Base-by-base conservation (phyloP, 192 early-diverging fungal species). In the Backusella tuberculispora region DNA sequence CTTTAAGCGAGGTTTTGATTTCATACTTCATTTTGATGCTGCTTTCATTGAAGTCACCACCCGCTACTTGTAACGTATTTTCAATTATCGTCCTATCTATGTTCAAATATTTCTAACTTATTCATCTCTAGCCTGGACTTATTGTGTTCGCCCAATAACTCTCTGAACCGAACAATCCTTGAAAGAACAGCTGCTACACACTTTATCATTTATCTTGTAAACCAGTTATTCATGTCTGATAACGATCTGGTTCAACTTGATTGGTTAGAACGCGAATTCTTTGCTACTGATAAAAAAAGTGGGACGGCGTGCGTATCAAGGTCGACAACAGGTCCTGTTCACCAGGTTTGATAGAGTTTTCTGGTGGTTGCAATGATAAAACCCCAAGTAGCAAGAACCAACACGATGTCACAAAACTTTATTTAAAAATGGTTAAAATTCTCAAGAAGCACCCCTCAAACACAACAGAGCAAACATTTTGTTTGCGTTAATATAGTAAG, bases 31-130 rank as follows among this genome's bases (percentile, higher is more conserved):
- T 71, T 42, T 46, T 29, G 8, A 24, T 38, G 63, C 73, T 29
- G 73, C 80, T 44, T 21, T 26, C 26, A 40, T 56, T 63, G 72
- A 73, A 42, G 17, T 71, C 19, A 79, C 80, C 26, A 86, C 87
- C 8, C 66, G 75, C 15, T 80, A 81, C 26, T 88, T 86, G 72
- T 80, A 74, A 69, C 83, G 85, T 56, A 47, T 88, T 29, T 85
- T 88, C 8, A 82, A 86, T 69, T 81, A 83, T 44, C 86, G 85
- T 74, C 84, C 85, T 78, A 84, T 88, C 74, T 88, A 84, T 53
- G 64, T 46, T 50, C 74, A 76, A 2, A 38, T 38, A 66, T 66
- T 66, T 66, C 64, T 66, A 66, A 66, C 64, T 29, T 66, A 66
- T 66, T 66, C 64, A 66, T 66, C 37, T 66, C 37, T 37, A 66